phyloP scores from a whole-genome alignment of 2,329 filamentous ascomycete genomes.

The Neocatenulostroma microsporum region DNA sequence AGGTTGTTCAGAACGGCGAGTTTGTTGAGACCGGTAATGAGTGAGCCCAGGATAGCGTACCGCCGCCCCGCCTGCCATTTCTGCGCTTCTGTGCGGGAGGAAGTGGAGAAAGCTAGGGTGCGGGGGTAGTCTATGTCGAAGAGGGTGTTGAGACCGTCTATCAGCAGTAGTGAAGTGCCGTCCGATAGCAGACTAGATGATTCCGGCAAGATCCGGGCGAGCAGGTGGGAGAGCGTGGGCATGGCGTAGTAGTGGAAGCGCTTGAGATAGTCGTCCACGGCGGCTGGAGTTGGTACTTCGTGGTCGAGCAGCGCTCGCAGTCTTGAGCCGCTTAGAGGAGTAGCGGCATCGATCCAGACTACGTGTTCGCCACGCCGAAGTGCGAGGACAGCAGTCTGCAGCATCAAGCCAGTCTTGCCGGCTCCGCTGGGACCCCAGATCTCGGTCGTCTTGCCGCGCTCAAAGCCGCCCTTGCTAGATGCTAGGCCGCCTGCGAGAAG shows the following conservation, averaged over 20 bases:
- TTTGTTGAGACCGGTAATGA: conserved; percentile 56
- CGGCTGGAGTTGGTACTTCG: neutral
- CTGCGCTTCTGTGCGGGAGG: conserved; percentile 37
- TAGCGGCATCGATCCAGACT: conserved; percentile 6
- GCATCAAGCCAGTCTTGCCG: conserved; percentile 73
- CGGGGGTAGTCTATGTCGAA: conserved; percentile 71
- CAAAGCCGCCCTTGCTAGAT: conserved; percentile 50
- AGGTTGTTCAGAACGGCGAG: conserved; percentile 66
- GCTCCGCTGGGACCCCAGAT: conserved; percentile 79
- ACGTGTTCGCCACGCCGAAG: conserved; percentile 6
- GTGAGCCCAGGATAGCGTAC: conserved; percentile 58
- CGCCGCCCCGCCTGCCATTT: conserved; percentile 44
- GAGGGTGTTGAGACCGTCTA: conserved; percentile 71
- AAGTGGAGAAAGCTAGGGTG: conserved; percentile 20
- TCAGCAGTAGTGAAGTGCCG: conserved; percentile 60
- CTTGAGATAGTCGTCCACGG: neutral
- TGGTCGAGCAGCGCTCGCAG: neutral
- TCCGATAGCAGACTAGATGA: conserved; percentile 54
- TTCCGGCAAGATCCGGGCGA: conserved; percentile 67
- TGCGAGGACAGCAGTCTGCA: conserved; percentile 7
- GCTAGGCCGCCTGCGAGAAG: conserved; percentile 27
- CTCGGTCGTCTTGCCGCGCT: conserved; percentile 72
- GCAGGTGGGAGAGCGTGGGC: conserved; percentile 54
- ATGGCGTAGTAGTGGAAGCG: conserved; percentile 56
- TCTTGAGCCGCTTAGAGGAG: neutral